These are phyloP conservation scores for Phanerochaete sordida DNA, from an alignment of 768 basidiomycete species.

Conservation along the genomic window DNA sequence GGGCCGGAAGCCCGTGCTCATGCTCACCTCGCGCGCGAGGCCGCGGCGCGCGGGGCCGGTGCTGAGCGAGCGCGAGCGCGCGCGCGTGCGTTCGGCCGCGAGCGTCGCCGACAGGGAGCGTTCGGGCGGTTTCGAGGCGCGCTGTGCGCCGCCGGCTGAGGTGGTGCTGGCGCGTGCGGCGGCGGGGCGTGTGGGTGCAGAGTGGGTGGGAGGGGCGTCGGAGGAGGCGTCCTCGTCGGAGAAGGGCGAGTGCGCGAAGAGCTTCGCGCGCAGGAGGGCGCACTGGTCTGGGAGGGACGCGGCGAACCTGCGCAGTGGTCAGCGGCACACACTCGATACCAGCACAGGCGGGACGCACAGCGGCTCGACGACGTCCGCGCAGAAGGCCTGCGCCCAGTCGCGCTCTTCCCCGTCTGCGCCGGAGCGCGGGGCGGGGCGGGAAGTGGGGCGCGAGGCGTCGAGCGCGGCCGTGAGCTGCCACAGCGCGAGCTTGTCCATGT, in stretches of 20 bases:
- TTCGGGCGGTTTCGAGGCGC: conserved; percentile 23
- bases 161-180: too few species aligned
- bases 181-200: too few species aligned
- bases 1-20: conserved; percentile 67
- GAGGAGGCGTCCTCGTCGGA: too few species aligned
- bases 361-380: background rate
- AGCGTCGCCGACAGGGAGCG: conserved; percentile 60
- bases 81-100: conserved; percentile 55
- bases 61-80: conserved; percentile 30
- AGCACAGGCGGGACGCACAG: too few species aligned
- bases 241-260: conserved; percentile 65
- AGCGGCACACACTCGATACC: too few species aligned
- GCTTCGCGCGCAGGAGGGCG: conserved; percentile 56
- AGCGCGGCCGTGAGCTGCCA: conserved; percentile 61
- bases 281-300: conserved; percentile 48
- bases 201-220: too few species aligned
- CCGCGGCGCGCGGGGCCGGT: conserved; percentile 45
- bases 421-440: too few species aligned
- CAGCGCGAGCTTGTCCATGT: conserved; percentile 77
- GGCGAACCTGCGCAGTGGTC: conserved; percentile 47
- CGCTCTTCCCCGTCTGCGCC: conserved; percentile 20
- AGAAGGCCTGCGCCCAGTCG: conserved; percentile 65
- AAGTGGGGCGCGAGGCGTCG: too few species aligned
- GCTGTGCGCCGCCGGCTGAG: background rate
- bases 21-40: conserved; percentile 71